A percentile compares a stretch with the other conserved stretches of the same genome.
These are phyloP conservation scores for Trichoderma sp. DNA, from an alignment of 2,329 filamentous ascomycete species.

Conservation along the genomic window DNA sequence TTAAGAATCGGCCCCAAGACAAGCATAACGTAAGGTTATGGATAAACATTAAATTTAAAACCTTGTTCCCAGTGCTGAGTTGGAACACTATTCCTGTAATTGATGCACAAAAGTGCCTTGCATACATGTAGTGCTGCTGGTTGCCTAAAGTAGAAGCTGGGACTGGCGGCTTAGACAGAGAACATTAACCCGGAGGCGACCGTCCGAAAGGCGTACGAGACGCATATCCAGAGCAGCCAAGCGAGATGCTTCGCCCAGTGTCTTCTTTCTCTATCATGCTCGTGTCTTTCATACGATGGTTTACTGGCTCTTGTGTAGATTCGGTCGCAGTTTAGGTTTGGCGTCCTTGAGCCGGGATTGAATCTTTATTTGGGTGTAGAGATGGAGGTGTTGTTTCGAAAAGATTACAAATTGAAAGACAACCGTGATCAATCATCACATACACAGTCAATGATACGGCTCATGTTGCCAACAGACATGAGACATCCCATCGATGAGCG, in stretches of 20 bases:
- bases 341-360: neutral
- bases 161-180: neutral
- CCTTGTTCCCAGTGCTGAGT: neutral
- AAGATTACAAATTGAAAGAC: neutral
- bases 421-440: neutral
- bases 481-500: neutral
- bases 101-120: slow-evolving; percentile 1
- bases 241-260: neutral
- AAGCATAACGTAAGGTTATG: slow-evolving; percentile 13
- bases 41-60: neutral
- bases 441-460: neutral
- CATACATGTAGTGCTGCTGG: neutral
- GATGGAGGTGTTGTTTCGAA: neutral
- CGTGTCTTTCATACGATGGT: neutral
- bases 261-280: no score
- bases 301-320: neutral
- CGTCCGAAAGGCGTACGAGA: neutral
- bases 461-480: neutral
- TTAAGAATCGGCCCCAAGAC: neutral
- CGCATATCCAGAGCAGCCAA: neutral
- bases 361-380: neutral
- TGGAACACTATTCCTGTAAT: neutral
- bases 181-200: neutral
- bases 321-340: neutral
- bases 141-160: slow-evolving; percentile 2